phyloP scores from a whole-genome alignment of 2,329 filamentous ascomycete species.

The Phoma sp. region DNA sequence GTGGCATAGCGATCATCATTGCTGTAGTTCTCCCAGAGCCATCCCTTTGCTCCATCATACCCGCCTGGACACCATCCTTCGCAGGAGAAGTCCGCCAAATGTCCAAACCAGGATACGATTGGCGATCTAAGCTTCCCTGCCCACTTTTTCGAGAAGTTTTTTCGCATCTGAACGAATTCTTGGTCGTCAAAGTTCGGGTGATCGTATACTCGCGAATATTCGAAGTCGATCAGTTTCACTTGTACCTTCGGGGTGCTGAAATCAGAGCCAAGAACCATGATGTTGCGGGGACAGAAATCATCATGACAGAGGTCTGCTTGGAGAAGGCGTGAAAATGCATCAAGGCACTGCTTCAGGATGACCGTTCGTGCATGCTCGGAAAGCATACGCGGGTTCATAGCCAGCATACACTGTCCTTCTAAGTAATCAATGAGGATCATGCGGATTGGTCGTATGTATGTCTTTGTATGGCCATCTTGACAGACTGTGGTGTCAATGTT shows the following conservation, averaged over 20 bases:
- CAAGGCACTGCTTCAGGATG: not conserved
- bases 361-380: too few relatives aligned
- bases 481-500: too few relatives aligned
- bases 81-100: not conserved
- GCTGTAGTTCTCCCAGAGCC: not conserved
- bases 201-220: not conserved
- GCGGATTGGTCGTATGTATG: not conserved
- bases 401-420: not conserved
- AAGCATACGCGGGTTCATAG: too few relatives aligned
- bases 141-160: not conserved
- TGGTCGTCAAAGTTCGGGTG: not conserved
- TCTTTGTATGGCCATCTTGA: not conserved
- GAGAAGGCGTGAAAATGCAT: not conserved
- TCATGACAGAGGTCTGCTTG: slow-evolving; percentile 7
- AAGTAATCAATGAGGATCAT: not conserved
- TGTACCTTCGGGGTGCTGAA: not conserved
- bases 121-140: not conserved
- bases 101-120: not conserved
- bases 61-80: not conserved
- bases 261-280: slow-evolving; percentile 6
- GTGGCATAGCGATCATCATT: not conserved
- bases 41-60: not conserved
- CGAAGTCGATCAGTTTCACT: not conserved
- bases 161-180: not conserved
- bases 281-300: slow-evolving; percentile 18